Conservation (phyloP, 2,329 filamentous ascomycete genomes). For the Diplodia intermedia region DNA sequence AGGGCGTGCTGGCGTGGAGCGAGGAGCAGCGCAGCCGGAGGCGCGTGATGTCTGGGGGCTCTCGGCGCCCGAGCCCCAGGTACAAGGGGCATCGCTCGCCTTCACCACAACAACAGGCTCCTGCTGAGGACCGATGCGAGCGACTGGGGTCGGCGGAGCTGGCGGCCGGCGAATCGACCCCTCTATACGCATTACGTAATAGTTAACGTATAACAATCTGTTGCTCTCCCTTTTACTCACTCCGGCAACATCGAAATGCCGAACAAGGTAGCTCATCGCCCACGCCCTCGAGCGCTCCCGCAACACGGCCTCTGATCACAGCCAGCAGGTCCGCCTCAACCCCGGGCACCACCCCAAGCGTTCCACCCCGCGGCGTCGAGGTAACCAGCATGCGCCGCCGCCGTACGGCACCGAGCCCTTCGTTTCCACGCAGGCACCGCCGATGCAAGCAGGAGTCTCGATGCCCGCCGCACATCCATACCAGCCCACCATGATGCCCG, state of each 20-base stretch:
- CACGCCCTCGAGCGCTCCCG: neutral
- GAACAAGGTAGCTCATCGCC: constrained; percentile 22
- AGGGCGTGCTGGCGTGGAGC: neutral
- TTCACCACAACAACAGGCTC: constrained; percentile 15
- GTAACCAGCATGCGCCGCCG: constrained; percentile 29
- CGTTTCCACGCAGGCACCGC: constrained; percentile 31
- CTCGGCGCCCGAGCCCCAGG: constrained; percentile 9
- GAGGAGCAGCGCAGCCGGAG: neutral
- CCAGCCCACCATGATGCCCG: constrained; percentile 32
- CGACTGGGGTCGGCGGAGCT: constrained; percentile 3
- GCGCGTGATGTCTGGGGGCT: constrained; percentile 22
- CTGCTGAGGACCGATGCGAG: neutral
- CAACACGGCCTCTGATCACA: constrained; percentile 24
- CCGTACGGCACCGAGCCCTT: constrained; percentile 31
- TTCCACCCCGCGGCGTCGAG: constrained; percentile 29
- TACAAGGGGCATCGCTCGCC: constrained; percentile 28
- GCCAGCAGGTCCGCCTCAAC: constrained; percentile 30
- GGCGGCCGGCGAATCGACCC: constrained; percentile 3
- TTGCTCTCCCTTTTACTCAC: neutral
- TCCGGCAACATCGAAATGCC: constrained; percentile 19
- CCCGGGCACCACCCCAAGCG: constrained; percentile 31
- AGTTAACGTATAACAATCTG: constrained; percentile 5
- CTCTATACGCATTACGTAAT: constrained; percentile 5
- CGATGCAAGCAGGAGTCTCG: constrained; percentile 30
- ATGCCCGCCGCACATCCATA: constrained; percentile 31